A percentile compares a stretch with the other conserved stretches of the same genome.
These are phyloP conservation scores for Kernera saxatilis DNA, from an alignment of 345 rosid genomes.

Conservation along the genomic window DNA sequence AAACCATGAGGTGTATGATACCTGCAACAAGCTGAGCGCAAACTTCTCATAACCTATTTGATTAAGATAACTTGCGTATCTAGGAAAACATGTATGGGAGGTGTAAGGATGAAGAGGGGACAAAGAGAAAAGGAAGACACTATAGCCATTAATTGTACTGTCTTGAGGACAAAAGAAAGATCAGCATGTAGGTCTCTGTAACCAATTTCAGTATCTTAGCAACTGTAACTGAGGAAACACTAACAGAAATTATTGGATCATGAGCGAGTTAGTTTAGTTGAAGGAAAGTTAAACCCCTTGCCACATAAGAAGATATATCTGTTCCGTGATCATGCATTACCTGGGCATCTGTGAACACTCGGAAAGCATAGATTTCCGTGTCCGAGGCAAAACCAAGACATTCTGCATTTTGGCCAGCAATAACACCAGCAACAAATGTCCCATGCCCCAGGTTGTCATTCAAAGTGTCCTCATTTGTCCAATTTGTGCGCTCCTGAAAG, in stretches of 20 bases:
- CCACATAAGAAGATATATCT: neutral
- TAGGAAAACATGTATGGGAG: neutral
- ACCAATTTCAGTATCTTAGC: constrained; percentile 5
- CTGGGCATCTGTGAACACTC: constrained; percentile 97
- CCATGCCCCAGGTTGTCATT: constrained; percentile 99
- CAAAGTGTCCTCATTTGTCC: constrained; percentile 95
- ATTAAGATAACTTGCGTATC: constrained; percentile 4
- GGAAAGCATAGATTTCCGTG: constrained; percentile 88
- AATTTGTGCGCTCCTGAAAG: constrained; percentile 90
- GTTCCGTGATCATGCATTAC: constrained; percentile 54
- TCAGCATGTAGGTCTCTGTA: neutral
- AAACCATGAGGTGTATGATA: constrained; percentile 99
- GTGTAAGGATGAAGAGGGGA: neutral
- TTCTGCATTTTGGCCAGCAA: constrained; percentile 82
- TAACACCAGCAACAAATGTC: constrained; percentile 97
- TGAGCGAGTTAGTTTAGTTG: neutral
- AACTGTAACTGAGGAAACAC: neutral
- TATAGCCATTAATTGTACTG: neutral
- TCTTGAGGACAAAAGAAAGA: neutral
- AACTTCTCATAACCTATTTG: constrained; percentile 61
- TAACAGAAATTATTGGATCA: neutral
- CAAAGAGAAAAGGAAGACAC: constrained; percentile 6
- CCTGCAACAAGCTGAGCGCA: constrained; percentile 95
- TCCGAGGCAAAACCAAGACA: constrained; percentile 98
- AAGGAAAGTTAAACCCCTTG: neutral